Evolutionary conservation across 192 early-diverging fungal species (phyloP).

Genomic region (Podila epicladia): DNA sequence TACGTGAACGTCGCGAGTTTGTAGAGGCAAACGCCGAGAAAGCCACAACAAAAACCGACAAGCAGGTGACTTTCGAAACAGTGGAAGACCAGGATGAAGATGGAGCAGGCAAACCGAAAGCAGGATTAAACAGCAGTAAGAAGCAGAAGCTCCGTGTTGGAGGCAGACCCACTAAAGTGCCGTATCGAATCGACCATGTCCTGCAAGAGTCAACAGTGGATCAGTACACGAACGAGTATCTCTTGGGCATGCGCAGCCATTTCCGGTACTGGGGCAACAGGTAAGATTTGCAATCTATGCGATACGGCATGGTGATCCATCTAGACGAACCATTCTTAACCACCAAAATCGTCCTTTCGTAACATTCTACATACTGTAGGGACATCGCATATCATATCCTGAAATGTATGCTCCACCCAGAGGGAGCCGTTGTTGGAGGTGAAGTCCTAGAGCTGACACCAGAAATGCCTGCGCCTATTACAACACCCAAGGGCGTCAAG

Average conservation of each 20-base stretch:
- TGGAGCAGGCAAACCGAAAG: slow-evolving; percentile 1
- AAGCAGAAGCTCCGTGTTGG: slow-evolving; percentile 21
- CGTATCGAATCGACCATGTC: slow-evolving; percentile 58
- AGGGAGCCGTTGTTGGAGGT: not conserved
- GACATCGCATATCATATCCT: slow-evolving; percentile 44
- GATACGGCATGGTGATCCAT: not conserved
- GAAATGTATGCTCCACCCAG: slow-evolving; percentile 17
- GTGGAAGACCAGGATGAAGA: not conserved
- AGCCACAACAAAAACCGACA: not conserved
- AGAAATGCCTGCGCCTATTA: slow-evolving; percentile 9
- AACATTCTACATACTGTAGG: not conserved
- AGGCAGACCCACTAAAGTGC: slow-evolving; percentile 27
- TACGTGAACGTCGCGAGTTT: not conserved
- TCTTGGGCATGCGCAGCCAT: slow-evolving; percentile 62
- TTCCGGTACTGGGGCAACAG: slow-evolving; percentile 67
- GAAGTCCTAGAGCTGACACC: slow-evolving; percentile 14
- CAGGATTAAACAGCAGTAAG: not conserved
- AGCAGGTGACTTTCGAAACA: not conserved
- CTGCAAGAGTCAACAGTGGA: slow-evolving; percentile 62
- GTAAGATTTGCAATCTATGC: slow-evolving; percentile 13
- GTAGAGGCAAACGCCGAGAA: not conserved
- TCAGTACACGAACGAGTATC: slow-evolving; percentile 64
- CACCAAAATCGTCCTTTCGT: not conserved
- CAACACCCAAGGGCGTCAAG: slow-evolving; percentile 12
- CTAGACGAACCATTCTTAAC: not conserved